These are phyloP conservation scores for Boletus barrowsii DNA, from an alignment of 768 basidiomycete species.

Conservation along the genomic window DNA sequence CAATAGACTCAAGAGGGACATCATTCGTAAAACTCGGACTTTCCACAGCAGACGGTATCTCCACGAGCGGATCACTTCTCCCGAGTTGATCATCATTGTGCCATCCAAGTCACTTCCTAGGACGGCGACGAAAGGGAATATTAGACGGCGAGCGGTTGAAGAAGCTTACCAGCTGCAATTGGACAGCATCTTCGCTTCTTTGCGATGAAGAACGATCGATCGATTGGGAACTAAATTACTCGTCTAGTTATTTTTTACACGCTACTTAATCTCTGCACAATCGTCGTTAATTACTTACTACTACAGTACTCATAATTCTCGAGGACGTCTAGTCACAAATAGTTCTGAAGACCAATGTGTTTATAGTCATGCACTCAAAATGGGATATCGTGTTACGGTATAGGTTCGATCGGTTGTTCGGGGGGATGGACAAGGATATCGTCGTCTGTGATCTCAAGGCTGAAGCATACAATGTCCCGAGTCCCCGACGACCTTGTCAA, in stretches of 20 bases:
- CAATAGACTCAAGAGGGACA: slow-evolving; percentile 62
- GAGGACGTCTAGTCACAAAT: not conserved
- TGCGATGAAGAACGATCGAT: slow-evolving; percentile 9
- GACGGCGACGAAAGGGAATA: slow-evolving; percentile 80
- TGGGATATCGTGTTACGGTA: not conserved
- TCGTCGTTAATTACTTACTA: slow-evolving; percentile 17
- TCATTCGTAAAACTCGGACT: slow-evolving; percentile 66
- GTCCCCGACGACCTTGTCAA: slow-evolving; percentile 28
- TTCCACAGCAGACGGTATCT: slow-evolving; percentile 76
- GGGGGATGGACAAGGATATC: slow-evolving; percentile 10
- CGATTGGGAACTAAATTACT: slow-evolving; percentile 18
- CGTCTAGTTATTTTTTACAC: slow-evolving; percentile 6
- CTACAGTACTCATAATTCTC: slow-evolving; percentile 10
- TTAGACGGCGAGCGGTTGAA: slow-evolving; percentile 74
- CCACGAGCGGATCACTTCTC: slow-evolving; percentile 69
- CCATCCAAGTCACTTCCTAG: slow-evolving; percentile 64
- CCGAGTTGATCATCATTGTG: slow-evolving; percentile 67
- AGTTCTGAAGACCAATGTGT: slow-evolving; percentile 3
- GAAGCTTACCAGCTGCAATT: slow-evolving; percentile 55
- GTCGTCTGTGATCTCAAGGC: slow-evolving; percentile 23
- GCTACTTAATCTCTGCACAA: slow-evolving; percentile 6
- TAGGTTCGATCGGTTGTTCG: not conserved
- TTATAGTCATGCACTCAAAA: slow-evolving; percentile 1
- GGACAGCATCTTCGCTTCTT: slow-evolving; percentile 52
- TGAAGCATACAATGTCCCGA: slow-evolving; percentile 17